Base-by-base conservation (phyloP, 495 filamentous ascomycete genomes). In the Viridothelium virens region DNA sequence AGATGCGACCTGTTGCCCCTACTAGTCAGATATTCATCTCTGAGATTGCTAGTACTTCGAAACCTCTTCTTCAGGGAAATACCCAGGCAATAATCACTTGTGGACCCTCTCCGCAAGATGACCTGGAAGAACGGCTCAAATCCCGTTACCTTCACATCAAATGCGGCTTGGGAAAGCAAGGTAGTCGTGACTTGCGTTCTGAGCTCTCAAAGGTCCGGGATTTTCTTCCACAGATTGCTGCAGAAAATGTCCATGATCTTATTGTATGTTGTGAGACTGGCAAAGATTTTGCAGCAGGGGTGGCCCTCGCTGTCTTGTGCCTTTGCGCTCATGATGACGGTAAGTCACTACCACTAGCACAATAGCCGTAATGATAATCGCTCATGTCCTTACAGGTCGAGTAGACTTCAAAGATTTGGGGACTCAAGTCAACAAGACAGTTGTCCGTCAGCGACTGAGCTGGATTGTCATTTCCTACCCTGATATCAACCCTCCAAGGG, bases 401-500 rank as follows among this genome's bases (percentile, higher is more conserved):
- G 38, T 63, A 65, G 79, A 78, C 44, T 70, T 68, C 62, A 64
- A 61, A 31, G 70, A 70, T 36, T 71, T 65, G 38, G 56, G 16
- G 31, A n/a, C 2, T 37, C 64, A 69, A 3, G 82, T 91, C 53
- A 83, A 84, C 74, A 97, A 97, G 75, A 79, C 79, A n/a, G 80
- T 87, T 61, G 90, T 97, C 71, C 84, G 88, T 63, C 84, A 87
- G 63, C 82, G 87, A 63, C 80, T 96, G 16, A 87, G 89, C 7
- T 89, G 87, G 80, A 89, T 97, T 63, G 87, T 90, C 67, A 86
- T 83, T 16, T 85, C 86, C 0, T 82, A 86, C 69, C 86, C 89
- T 31, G 86, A 87, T 67, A 86, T 86, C 16, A 95, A 94, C 72
- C 91, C 91, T 0, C 88, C 85, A 67, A 81, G 93, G 48, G 81